These are phyloP conservation scores for Krasilnikovozyma curviuscula DNA, from an alignment of 768 basidiomycete genomes.

Conservation along the genomic window DNA sequence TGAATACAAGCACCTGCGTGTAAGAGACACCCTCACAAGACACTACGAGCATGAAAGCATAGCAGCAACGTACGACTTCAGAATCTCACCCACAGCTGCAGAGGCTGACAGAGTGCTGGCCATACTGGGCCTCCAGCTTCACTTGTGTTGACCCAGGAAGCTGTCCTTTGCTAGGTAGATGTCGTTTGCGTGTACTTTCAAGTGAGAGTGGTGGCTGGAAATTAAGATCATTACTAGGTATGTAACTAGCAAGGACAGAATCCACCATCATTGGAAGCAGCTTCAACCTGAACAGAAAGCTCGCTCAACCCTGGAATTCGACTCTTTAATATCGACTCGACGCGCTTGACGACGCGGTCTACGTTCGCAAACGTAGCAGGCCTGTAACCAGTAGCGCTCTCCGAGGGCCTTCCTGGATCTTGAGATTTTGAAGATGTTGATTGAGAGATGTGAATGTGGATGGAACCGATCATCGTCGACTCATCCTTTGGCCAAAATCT, in stretches of 20 bases:
- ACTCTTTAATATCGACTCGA: slow-evolving; percentile 49
- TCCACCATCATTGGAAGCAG: no score
- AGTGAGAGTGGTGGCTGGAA: no score
- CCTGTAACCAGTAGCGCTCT: slow-evolving; percentile 34
- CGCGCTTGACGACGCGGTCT: slow-evolving; percentile 55
- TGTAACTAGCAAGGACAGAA: no score
- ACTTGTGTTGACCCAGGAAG: no score
- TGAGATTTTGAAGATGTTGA: slow-evolving; percentile 38
- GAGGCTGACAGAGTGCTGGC: slow-evolving; percentile 3
- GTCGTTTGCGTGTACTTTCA: no score
- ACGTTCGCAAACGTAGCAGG: slow-evolving; percentile 39
- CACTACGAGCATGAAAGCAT: neutral
- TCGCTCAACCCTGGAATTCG: slow-evolving; percentile 69
- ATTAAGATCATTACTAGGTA: no score
- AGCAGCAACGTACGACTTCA: slow-evolving; percentile 3
- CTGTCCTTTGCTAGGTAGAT: no score
- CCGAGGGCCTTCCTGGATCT: slow-evolving; percentile 30
- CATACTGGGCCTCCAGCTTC: no score
- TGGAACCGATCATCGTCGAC: slow-evolving; percentile 63
- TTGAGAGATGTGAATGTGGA: slow-evolving; percentile 67
- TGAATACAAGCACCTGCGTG: neutral
- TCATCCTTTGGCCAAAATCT: slow-evolving; percentile 96
- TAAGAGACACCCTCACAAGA: neutral
- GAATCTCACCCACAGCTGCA: slow-evolving; percentile 4
- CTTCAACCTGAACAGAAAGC: slow-evolving; percentile 71